Conservation (phyloP, 1,284 basidiomycete genomes). For the Tylopilus sp. region DNA sequence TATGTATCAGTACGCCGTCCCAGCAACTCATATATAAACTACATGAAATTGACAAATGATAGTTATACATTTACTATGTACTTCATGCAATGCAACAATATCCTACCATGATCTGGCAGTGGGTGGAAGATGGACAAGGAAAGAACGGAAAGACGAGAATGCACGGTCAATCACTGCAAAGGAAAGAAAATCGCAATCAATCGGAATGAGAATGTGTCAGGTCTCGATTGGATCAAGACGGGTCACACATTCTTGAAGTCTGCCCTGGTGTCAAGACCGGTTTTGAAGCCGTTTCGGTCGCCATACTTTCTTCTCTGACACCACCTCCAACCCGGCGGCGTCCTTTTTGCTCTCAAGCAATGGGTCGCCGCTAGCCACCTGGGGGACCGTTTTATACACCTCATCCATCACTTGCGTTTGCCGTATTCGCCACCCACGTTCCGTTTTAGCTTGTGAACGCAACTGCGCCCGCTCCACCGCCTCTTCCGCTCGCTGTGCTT, state of each 20-base stretch:
- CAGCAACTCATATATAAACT: no score
- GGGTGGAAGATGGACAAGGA: background rate
- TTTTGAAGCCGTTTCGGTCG: slow-evolving; percentile 45
- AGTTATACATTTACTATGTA: background rate
- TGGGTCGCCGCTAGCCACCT: slow-evolving; percentile 37
- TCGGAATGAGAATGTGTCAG: no score
- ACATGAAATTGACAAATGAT: no score
- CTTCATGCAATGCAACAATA: slow-evolving; percentile 21
- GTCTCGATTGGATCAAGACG: no score
- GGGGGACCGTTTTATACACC: slow-evolving; percentile 34
- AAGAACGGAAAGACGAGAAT: background rate
- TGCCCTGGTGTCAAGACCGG: slow-evolving; percentile 10
- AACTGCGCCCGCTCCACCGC: slow-evolving; percentile 65
- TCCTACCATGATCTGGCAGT: slow-evolving; percentile 22
- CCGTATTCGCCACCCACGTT: slow-evolving; percentile 18
- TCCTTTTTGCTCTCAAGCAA: slow-evolving; percentile 57
- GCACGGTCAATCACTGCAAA: background rate
- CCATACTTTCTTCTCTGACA: slow-evolving; percentile 60
- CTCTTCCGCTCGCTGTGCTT: slow-evolving; percentile 83
- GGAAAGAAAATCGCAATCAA: background rate
- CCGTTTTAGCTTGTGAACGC: slow-evolving; percentile 42
- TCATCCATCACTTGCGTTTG: no score
- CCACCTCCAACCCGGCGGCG: slow-evolving; percentile 79
- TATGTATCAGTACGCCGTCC: no score
- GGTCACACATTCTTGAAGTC: no score